A percentile compares a stretch with the other conserved stretches of the same genome.
Evolutionary conservation across 495 filamentous ascomycete species (phyloP).

Genomic region (Beverwykella pulmonaria): DNA sequence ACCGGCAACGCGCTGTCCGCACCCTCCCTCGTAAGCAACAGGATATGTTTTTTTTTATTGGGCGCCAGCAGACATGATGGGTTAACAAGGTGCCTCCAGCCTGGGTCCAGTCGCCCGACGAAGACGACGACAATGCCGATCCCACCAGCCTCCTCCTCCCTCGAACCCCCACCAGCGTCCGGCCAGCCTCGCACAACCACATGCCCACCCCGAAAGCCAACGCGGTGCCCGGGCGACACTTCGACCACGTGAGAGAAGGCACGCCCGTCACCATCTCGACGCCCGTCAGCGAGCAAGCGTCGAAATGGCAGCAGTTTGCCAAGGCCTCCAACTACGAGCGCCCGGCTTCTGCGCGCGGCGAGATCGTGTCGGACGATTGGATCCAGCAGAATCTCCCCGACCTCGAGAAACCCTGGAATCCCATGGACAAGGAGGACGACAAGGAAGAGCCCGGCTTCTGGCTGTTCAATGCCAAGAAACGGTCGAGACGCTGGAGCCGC

Average conservation of each 20-base stretch:
- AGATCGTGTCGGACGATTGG: constrained; percentile 60
- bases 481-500: constrained; percentile 59
- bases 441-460: constrained; percentile 53
- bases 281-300: constrained; percentile 48
- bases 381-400: constrained; percentile 59
- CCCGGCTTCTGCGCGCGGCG: constrained; percentile 44
- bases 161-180: constrained; percentile 25
- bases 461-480: constrained; percentile 45
- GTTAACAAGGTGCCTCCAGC: too few relatives aligned
- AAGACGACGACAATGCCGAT: constrained; percentile 41
- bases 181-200: constrained; percentile 34
- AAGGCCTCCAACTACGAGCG: constrained; percentile 54
- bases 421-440: constrained; percentile 49
- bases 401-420: constrained; percentile 62
- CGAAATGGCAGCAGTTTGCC: constrained; percentile 65
- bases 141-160: constrained; percentile 30
- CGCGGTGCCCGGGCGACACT: constrained; percentile 29
- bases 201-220: constrained; percentile 34
- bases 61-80: too few relatives aligned
- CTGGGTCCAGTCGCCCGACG: constrained; percentile 40
- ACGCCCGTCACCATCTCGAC: constrained; percentile 38
- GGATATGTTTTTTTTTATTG: too few relatives aligned
- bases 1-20: constrained; percentile 42
- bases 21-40: constrained; percentile 46
- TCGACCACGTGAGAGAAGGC: constrained; percentile 39